phyloP scores from a whole-genome alignment of 805 yeast species.

The Spathaspora sp. region DNA sequence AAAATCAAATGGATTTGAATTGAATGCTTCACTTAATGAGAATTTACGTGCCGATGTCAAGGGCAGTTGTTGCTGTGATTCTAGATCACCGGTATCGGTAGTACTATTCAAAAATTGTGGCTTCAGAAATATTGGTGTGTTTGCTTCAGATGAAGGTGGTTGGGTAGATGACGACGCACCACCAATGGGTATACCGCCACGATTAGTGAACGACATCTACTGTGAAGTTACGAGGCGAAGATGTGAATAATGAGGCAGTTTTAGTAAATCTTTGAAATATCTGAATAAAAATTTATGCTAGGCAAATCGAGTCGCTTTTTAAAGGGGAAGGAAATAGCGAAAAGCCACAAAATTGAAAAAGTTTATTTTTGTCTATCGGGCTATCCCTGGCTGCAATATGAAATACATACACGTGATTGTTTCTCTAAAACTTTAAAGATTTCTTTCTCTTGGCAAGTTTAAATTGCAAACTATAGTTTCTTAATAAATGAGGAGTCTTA shows the following conservation, averaged over 20 bases:
- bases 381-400: neutral
- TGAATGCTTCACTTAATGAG: constrained; percentile 15
- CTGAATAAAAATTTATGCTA: neutral
- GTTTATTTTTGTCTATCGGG: neutral
- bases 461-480: too few relatives aligned
- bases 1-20: constrained; percentile 30
- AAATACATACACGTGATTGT: neutral
- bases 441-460: too few relatives aligned
- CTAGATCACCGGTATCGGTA: neutral
- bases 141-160: neutral
- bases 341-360: neutral
- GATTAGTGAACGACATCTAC: neutral
- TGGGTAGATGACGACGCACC: neutral
- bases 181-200: neutral
- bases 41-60: neutral
- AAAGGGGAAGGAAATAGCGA: neutral
- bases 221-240: neutral
- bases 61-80: neutral
- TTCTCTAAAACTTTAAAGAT: too few relatives aligned
- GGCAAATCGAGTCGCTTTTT: neutral
- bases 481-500: neutral
- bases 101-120: neutral
- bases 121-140: neutral
- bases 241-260: neutral
- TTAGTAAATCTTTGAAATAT: neutral